Conservation (phyloP, 2,329 filamentous ascomycete species). For the Trichoderma atrobrunneum region DNA sequence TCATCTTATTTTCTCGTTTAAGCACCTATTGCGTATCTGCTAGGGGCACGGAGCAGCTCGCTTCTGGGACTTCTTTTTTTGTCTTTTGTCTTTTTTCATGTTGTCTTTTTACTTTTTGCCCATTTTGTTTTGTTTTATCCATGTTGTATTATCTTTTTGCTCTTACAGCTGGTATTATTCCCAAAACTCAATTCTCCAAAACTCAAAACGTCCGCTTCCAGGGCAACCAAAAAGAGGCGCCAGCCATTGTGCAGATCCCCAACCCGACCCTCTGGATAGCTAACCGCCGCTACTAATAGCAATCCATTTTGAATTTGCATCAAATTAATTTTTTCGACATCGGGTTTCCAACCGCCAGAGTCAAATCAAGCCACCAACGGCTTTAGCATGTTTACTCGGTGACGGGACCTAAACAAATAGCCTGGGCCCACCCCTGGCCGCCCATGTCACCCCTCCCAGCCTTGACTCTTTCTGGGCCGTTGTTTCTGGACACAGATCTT, state of each 20-base stretch:
- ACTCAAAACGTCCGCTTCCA: not conserved
- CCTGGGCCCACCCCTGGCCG: constrained; percentile 10
- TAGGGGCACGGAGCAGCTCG: not conserved
- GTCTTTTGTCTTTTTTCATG: not conserved
- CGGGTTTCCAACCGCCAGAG: not conserved
- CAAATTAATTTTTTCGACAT: not conserved
- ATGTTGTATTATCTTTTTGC: too few species aligned
- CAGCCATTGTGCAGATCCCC: not conserved
- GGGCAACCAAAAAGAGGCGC: not conserved
- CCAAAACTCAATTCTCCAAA: not conserved
- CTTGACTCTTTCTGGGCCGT: constrained; percentile 14
- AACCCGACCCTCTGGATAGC: not conserved
- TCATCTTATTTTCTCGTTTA: constrained; percentile 8
- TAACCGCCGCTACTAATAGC: not conserved
- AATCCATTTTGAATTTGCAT: not conserved
- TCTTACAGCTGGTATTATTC: not conserved
- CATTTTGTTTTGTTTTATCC: not conserved
- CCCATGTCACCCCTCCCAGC: constrained; percentile 13
- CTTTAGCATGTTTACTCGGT: not conserved
- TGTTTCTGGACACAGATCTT: constrained; percentile 12
- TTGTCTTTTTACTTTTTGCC: not conserved
- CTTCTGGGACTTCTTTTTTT: not conserved
- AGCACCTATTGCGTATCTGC: not conserved
- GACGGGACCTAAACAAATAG: constrained; percentile 17
- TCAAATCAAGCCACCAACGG: not conserved